Base-by-base conservation (phyloP, 306 rosid genomes). In the Castanospermum australe region DNA sequence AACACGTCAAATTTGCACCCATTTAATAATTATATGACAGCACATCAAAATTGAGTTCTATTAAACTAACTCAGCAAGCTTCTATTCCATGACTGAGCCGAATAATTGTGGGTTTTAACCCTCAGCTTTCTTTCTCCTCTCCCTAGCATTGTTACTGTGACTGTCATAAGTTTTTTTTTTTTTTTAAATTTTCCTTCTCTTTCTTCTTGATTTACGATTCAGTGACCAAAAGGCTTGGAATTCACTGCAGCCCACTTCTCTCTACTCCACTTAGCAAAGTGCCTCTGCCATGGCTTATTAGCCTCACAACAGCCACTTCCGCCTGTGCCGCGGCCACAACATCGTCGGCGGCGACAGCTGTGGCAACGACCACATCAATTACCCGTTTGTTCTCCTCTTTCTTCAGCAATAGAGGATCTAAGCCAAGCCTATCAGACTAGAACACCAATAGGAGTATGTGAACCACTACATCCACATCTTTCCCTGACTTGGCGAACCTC, bases 291-390 rank as follows among this genome's bases (percentile, higher is more conserved):
- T 82, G 87, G 69, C 88, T 88, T 8, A 87, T 90, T 7, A 90
- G 85, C 84, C 88, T 76, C 21, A 87, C 92, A 22, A 87, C 95
- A 0, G 91, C 95, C 60, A 83, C 91, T 0, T 92, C 95, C 0
- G 95, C 95, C 64, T 83, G 91, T 0, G 95, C 95, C 0, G 95
- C 92, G 1, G 82, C 95, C n/a, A 88, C 90, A 0, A 92, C 95
- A 0, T 92, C 95, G 60, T 90, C 92, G 1, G 91, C 95, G 0
- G 90, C 95, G 0, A 90, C 95, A 0, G 95, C 88, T 0, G 95
- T 85, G 5, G 95, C 95, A 0, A 90, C 92, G 8, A 92, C 95
- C 18, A 90, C 91, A 0, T 92, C 95, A 79, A 88, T 87, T 21
- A 91, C 95, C 83, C 87, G 95, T 81, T 88, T 87, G 76, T 81